Percentiles rank a stretch among this genome's conserved stretches.
These are phyloP conservation scores for Wallacemonas sp. DNA, from an alignment of 208 protist genomes.

Conservation along the genomic window DNA sequence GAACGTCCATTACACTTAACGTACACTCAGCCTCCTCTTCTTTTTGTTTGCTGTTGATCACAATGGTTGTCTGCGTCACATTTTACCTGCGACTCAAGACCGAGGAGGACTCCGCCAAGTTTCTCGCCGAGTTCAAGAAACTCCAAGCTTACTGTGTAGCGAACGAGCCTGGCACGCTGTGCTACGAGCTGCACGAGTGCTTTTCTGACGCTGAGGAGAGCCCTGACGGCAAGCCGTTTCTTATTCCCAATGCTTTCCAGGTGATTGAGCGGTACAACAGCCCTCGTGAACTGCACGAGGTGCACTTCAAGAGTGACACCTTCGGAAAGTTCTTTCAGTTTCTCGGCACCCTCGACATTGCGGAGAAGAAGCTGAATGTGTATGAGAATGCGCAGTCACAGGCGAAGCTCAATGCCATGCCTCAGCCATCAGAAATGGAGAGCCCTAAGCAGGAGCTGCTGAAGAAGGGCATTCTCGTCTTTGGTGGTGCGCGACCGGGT, in stretches of 20 bases:
- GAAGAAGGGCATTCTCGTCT: slow-evolving; percentile 71
- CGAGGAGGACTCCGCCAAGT: slow-evolving; percentile 27
- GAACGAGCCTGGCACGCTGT: slow-evolving; percentile 65
- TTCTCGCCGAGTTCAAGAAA: slow-evolving; percentile 40
- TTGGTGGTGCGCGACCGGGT: slow-evolving; percentile 55
- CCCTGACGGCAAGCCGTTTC: slow-evolving; percentile 4
- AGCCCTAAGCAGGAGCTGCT: slow-evolving; percentile 20
- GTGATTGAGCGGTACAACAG: slow-evolving; percentile 65
- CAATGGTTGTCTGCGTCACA: slow-evolving; percentile 53
- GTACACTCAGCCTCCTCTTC: too few relatives aligned
- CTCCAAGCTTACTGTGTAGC: slow-evolving; percentile 34
- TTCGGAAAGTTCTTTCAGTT: slow-evolving; percentile 29
- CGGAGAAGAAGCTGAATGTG: slow-evolving; percentile 17
- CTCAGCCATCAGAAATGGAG: not conserved
- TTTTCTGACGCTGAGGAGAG: slow-evolving; percentile 25
- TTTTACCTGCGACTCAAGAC: slow-evolving; percentile 47
- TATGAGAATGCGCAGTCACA: slow-evolving; percentile 19
- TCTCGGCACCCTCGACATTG: slow-evolving; percentile 26
- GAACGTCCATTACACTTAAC: too few relatives aligned
- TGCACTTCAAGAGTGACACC: slow-evolving; percentile 43
- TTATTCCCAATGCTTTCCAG: slow-evolving; percentile 26
- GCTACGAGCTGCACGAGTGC: slow-evolving; percentile 63
- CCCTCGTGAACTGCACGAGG: slow-evolving; percentile 26
- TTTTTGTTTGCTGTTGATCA: slow-evolving; percentile 1
- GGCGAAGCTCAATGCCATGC: slow-evolving; percentile 8